Evolutionary conservation across 148 eudicot genomes (phyloP), one percentile per base, ranked within the genome.

Genomic region (Salicornia ramosissima): DNA sequence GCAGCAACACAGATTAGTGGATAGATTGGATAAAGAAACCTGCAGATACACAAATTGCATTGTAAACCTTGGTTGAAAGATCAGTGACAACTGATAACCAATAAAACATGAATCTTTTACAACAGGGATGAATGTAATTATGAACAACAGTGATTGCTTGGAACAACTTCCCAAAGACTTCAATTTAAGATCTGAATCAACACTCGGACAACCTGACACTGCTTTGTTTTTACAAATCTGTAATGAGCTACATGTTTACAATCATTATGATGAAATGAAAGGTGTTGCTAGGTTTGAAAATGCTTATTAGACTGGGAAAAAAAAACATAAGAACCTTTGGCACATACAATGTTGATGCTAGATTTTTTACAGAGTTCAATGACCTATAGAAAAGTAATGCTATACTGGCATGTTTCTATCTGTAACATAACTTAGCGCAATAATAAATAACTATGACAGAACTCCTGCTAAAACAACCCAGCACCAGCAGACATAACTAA

Each of bases 1-100:
- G 99, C 99, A 77, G 99, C 99, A 39, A 94, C 87, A 81, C 99
- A 90, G 36, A 94, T 78, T 39, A 94, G 92, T 51, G 99, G 97
- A 75, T 94, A 94, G 78, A 94, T 86, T 63, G 97, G 99, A 79
- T 94, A 94, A 36, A 94, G 96, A 72, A 94, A 94, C 81, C 99
- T 94, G 93, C 82, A 83, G 68, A 50, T 57, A 50, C 29, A 66
- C 47, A 45, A 66, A 79, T 30, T 29, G 46, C 51, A 36, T 16
- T 58, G 56, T 36, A 43, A 69, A 22, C 50, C 22, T 29, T 57
- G 18, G 16, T 1, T 11, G 33, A 55, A 25, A 26, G 19, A 16
- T n/a, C 62, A 16, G 18, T 15, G 33, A 25, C 5, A 31, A 19
- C 21, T 31, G 34, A 36, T 9, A 10, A 30, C 28, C 18, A 61